phyloP scores from a whole-genome alignment of 2,329 filamentous ascomycete species.

The Monosporascus sp. region DNA sequence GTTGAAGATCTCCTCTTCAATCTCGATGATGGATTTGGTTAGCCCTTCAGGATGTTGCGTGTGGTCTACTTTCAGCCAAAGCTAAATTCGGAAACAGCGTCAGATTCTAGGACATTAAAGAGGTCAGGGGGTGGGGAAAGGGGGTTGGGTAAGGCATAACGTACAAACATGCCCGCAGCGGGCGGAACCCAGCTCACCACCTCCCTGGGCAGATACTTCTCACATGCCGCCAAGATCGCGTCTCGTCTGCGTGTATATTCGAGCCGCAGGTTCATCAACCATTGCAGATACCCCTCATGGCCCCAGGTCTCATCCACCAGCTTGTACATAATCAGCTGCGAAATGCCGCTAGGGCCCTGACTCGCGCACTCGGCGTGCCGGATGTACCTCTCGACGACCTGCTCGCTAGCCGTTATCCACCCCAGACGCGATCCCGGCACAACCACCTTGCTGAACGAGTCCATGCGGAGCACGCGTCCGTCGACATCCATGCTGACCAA shows the following conservation, averaged over 20 bases:
- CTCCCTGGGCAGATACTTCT: conserved; percentile 66
- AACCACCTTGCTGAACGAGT: conserved; percentile 90
- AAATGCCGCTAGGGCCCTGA: conserved; percentile 80
- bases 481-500: conserved; percentile 77
- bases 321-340: conserved; percentile 80
- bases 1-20: conserved; percentile 86
- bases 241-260: conserved; percentile 80
- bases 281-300: conserved; percentile 81
- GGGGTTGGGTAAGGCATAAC: conserved; percentile 29
- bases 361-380: conserved; percentile 78
- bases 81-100: conserved; percentile 31
- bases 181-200: conserved; percentile 77
- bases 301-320: conserved; percentile 93
- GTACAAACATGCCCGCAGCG: conserved; percentile 88
- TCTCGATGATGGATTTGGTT: conserved; percentile 49
- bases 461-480: conserved; percentile 82
- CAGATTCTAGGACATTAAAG: background rate
- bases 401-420: conserved; percentile 83
- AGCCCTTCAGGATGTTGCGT: conserved; percentile 57
- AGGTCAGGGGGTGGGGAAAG: background rate
- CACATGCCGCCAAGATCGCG: conserved; percentile 72
- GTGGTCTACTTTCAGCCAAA: conserved; percentile 69
- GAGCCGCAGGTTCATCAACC: conserved; percentile 75
- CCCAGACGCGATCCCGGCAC: conserved; percentile 76
- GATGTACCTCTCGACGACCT: conserved; percentile 77